Evolutionary conservation across 2,329 filamentous ascomycete species (phyloP).

Genomic region (Colletotrichum gloeosporioides): DNA sequence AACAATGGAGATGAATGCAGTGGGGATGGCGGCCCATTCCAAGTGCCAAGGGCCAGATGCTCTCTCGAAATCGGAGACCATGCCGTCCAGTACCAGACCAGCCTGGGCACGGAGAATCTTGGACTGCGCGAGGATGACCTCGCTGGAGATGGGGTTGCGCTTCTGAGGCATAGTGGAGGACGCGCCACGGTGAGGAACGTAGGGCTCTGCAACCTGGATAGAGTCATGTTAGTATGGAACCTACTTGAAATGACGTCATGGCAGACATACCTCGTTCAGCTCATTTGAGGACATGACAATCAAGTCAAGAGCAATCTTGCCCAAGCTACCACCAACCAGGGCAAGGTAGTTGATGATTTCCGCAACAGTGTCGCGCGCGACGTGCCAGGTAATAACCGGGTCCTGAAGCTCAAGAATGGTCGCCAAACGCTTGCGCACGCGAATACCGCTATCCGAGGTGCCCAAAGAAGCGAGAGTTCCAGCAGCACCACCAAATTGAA

Average conservation of each 20-base stretch:
- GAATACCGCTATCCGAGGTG: slow-evolving; percentile 48
- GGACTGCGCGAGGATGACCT: slow-evolving; percentile 59
- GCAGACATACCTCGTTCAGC: slow-evolving; percentile 31
- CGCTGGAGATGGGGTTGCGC: slow-evolving; percentile 62
- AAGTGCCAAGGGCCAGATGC: slow-evolving; percentile 64
- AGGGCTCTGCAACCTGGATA: slow-evolving; percentile 58
- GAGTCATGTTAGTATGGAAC: background rate
- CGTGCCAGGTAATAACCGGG: slow-evolving; percentile 62
- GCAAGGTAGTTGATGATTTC: slow-evolving; percentile 60
- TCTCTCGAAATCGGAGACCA: slow-evolving; percentile 64
- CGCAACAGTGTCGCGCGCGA: slow-evolving; percentile 57
- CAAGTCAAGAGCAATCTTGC: slow-evolving; percentile 60
- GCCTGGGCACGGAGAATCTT: slow-evolving; percentile 59
- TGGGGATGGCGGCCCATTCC: slow-evolving; percentile 61
- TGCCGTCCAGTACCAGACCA: slow-evolving; percentile 56
- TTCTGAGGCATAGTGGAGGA: slow-evolving; percentile 65
- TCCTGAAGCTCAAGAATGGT: slow-evolving; percentile 50
- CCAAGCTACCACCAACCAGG: slow-evolving; percentile 56
- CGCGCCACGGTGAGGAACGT: slow-evolving; percentile 57
- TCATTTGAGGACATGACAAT: slow-evolving; percentile 65
- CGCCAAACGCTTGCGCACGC: slow-evolving; percentile 54
- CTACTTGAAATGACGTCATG: background rate
- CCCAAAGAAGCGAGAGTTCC: slow-evolving; percentile 60
- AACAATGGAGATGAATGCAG: slow-evolving; percentile 57
- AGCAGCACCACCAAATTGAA: slow-evolving; percentile 62